phyloP scores from a whole-genome alignment of 192 early-diverging fungal genomes.

The Dissophora ornata region DNA sequence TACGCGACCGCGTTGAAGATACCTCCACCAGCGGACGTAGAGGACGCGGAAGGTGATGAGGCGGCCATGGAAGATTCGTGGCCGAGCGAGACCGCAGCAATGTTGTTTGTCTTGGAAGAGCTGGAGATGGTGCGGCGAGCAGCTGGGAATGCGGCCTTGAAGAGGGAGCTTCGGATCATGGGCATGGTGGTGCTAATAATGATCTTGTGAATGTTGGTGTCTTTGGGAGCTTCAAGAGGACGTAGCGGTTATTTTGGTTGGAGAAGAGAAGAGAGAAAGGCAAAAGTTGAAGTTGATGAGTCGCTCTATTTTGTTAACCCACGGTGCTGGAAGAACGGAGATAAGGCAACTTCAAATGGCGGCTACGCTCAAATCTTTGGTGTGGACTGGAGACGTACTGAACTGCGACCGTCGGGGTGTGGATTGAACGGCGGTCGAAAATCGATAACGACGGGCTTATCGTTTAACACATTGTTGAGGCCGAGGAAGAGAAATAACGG shows the following conservation, averaged over 20 bases:
- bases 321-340: too few relatives aligned
- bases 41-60: constrained; percentile 10
- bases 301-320: too few relatives aligned
- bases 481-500: too few relatives aligned
- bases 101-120: constrained; percentile 23
- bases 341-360: too few relatives aligned
- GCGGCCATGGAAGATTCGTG: constrained; percentile 4
- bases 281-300: too few relatives aligned
- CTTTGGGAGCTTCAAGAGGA: too few relatives aligned
- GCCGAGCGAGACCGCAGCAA: constrained; percentile 6
- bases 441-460: background rate
- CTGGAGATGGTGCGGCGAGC: constrained; percentile 32
- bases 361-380: too few relatives aligned
- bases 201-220: too few relatives aligned
- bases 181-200: constrained; percentile 15
- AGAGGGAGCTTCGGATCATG: constrained; percentile 23
- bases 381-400: too few relatives aligned
- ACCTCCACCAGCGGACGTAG: constrained; percentile 12
- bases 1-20: constrained; percentile 39
- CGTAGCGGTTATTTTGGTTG: too few relatives aligned
- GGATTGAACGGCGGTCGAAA: constrained; percentile 3
- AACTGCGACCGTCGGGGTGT: constrained; percentile 7
- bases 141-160: constrained; percentile 22
- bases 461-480: too few relatives aligned
- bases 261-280: too few relatives aligned